phyloP scores from a whole-genome alignment of 257 asterid species.

The Mitragyna speciosa region DNA sequence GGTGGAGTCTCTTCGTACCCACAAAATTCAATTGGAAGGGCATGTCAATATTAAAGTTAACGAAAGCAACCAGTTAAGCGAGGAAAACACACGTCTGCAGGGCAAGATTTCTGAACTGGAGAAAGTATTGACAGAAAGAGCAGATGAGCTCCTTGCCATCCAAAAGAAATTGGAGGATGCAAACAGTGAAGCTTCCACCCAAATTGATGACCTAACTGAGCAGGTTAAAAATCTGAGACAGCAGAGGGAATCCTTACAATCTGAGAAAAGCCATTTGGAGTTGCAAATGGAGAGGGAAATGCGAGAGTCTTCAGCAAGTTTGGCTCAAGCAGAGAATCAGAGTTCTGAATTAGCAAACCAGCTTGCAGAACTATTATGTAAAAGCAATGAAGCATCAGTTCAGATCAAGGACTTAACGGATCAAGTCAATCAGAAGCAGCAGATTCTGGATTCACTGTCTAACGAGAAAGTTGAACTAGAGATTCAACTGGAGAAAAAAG shows the following conservation, averaged over 20 bases:
- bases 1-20: slow-evolving; percentile 11
- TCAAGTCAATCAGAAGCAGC: slow-evolving; percentile 44
- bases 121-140: slow-evolving; percentile 41
- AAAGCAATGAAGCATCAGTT: slow-evolving; percentile 43
- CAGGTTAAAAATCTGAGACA: slow-evolving; percentile 40
- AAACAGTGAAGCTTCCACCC: slow-evolving; percentile 43
- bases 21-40: slow-evolving; percentile 52
- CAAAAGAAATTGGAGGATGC: slow-evolving; percentile 54
- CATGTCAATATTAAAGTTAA: slow-evolving; percentile 37
- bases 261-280: slow-evolving; percentile 54
- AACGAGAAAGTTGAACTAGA: slow-evolving; percentile 52
- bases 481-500: slow-evolving; percentile 33
- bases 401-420: slow-evolving; percentile 44
- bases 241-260: slow-evolving; percentile 46
- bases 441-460: slow-evolving; percentile 42
- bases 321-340: slow-evolving; percentile 44
- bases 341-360: slow-evolving; percentile 47
- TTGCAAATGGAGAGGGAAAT: slow-evolving; percentile 44
- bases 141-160: slow-evolving; percentile 31
- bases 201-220: slow-evolving; percentile 38
- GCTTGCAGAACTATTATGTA: slow-evolving; percentile 40
- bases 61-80: slow-evolving; percentile 32
- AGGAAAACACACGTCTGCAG: slow-evolving; percentile 25
- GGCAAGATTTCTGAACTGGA: slow-evolving; percentile 40
- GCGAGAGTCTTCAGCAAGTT: slow-evolving; percentile 44